Percentiles rank a stretch among this genome's conserved stretches.
These are phyloP conservation scores for Populus tremula DNA, from an alignment of 345 rosid genomes.

Conservation along the genomic window DNA sequence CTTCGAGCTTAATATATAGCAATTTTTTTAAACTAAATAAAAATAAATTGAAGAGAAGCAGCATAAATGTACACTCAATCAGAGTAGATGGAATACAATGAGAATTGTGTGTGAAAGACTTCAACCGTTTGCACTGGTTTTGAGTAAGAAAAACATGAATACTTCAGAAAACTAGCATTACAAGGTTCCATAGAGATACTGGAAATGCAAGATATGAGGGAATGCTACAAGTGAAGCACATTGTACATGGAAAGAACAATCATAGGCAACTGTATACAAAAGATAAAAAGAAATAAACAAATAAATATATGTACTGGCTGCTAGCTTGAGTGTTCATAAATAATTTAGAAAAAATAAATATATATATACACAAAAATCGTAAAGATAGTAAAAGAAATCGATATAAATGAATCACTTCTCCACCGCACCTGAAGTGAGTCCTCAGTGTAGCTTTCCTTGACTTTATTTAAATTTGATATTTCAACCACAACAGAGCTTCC, in stretches of 20 bases:
- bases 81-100: no score
- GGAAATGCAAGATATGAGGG: neutral
- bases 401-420: neutral
- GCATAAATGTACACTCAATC: neutral
- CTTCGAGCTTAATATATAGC: neutral
- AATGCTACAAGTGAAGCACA: neutral
- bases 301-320: neutral
- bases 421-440: constrained; percentile 84
- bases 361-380: neutral
- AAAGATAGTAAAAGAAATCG: neutral
- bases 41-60: neutral
- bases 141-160: neutral
- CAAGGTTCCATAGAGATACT: neutral
- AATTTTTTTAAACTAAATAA: no score
- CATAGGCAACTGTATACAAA: neutral
- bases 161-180: neutral
- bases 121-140: neutral
- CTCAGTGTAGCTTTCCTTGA: constrained; percentile 90
- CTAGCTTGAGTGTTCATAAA: neutral
- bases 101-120: no score
- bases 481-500: constrained; percentile 88
- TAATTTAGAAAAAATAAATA: neutral
- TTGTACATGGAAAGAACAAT: neutral
- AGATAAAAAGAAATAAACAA: neutral
- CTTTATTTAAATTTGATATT: constrained; percentile 92